Percentiles rank a stretch among this genome's conserved stretches.
Evolutionary conservation across 768 basidiomycete genomes (phyloP).

Genomic region (Gloeophyllum trabeum): DNA sequence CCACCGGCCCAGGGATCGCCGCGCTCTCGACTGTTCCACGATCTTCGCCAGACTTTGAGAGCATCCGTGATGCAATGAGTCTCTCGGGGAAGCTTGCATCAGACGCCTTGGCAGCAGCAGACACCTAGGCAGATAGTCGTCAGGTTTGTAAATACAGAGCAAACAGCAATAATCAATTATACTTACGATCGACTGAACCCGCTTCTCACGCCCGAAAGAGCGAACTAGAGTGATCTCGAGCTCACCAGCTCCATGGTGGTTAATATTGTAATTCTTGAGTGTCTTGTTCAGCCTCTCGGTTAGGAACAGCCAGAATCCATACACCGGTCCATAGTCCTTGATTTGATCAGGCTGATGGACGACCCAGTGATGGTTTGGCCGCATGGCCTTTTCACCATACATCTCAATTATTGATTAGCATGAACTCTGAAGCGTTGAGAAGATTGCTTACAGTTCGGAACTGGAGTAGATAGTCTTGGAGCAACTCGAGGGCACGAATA

Average conservation of each 20-base stretch:
- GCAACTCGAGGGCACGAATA: not conserved
- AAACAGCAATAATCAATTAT: too few species aligned
- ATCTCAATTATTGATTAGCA: conserved; percentile 5
- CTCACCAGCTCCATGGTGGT: conserved; percentile 16
- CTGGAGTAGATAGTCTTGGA: conserved; percentile 5
- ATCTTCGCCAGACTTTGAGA: too few species aligned
- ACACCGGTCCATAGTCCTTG: conserved; percentile 16
- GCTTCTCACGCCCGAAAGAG: conserved; percentile 8
- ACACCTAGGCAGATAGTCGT: too few species aligned
- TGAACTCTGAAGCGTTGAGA: not conserved
- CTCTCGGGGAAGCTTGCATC: too few species aligned
- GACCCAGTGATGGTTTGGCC: conserved; percentile 14
- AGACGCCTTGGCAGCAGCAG: too few species aligned
- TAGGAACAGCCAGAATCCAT: conserved; percentile 20
- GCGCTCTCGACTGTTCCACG: too few species aligned
- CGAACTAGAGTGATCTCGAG: conserved; percentile 18
- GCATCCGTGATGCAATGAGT: too few species aligned
- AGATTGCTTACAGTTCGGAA: conserved; percentile 5
- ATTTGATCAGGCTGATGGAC: conserved; percentile 13
- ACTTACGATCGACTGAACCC: conserved; percentile 9
- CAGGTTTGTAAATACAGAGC: too few species aligned
- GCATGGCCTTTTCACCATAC: conserved; percentile 9
- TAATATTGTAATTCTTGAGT: conserved; percentile 15
- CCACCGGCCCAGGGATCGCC: too few species aligned
- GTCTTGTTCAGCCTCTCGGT: conserved; percentile 20